Conservation (phyloP, 169 alveolate genomes). For the Plasmodium yoelii region DNA sequence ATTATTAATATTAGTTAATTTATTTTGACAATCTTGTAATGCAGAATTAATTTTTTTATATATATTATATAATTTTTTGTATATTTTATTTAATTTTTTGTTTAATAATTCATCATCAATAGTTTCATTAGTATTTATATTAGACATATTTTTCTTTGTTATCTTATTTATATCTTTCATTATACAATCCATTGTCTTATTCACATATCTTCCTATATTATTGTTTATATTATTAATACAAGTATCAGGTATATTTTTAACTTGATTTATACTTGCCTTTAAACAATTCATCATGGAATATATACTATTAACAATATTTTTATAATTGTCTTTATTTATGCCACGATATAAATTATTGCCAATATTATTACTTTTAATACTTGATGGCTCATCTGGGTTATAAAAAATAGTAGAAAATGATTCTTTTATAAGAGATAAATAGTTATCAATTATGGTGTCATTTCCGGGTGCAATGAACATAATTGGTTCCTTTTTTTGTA, state of each 20-base stretch:
- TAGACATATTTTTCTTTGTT: conserved; percentile 1
- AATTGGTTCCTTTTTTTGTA: conserved; percentile 5
- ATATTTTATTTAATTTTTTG: conserved; percentile 44
- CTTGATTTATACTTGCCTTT: conserved; percentile 12
- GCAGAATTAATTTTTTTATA: conserved; percentile 29
- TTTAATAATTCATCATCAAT: not conserved
- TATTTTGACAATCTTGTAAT: conserved; percentile 3
- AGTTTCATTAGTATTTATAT: not conserved
- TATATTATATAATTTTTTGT: conserved; percentile 24
- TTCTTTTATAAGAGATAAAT: conserved; percentile 29
- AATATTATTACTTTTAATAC: not conserved
- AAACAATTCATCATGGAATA: conserved; percentile 33
- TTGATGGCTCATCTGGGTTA: conserved; percentile 18
- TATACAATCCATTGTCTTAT: conserved; percentile 17
- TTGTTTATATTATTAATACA: conserved; percentile 9
- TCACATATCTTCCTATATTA: conserved; percentile 15
- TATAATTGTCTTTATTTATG: conserved; percentile 9
- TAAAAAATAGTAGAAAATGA: conserved; percentile 24
- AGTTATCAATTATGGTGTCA: not conserved
- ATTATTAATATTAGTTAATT: conserved; percentile 11
- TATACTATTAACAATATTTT: conserved; percentile 25
- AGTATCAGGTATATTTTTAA: conserved; percentile 1
- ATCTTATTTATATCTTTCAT: conserved; percentile 18
- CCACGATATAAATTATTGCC: conserved; percentile 9
- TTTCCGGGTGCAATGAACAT: not conserved